Conservation (phyloP, 1,284 basidiomycete species). For the Ceratobasidium sp. region DNA sequence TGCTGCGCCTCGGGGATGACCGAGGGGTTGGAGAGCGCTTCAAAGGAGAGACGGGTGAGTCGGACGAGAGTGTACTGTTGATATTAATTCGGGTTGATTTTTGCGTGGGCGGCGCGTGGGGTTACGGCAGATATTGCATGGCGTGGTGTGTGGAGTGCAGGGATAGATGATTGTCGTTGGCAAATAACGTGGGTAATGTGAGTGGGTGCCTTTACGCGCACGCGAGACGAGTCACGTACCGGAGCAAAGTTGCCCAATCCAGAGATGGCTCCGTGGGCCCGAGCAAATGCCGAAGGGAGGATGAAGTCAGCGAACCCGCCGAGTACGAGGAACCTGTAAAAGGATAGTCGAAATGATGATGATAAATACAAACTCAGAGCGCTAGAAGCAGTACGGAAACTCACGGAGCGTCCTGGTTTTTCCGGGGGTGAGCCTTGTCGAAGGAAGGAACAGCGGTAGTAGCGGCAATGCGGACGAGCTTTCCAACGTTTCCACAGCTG, state of each 20-base stretch:
- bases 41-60: constrained; percentile 71
- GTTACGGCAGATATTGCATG: not conserved
- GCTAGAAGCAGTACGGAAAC: constrained; percentile 31
- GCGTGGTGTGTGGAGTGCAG: constrained; percentile 45
- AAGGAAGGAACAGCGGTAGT: constrained; percentile 71
- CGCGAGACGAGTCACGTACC: constrained; percentile 57
- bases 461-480: constrained; percentile 83
- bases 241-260: constrained; percentile 83
- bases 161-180: constrained; percentile 41
- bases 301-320: constrained; percentile 84
- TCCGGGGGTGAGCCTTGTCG: constrained; percentile 68
- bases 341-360: constrained; percentile 4
- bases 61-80: constrained; percentile 67
- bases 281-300: constrained; percentile 72
- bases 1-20: constrained; percentile 74
- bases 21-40: constrained; percentile 63
- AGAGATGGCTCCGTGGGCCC: constrained; percentile 83
- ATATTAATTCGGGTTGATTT: not conserved
- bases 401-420: constrained; percentile 64
- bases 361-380: not conserved
- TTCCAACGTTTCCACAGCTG: constrained; percentile 90
- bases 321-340: constrained; percentile 71
- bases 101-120: not conserved
- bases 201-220: not conserved
- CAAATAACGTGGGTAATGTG: constrained; percentile 45